These are phyloP conservation scores for Solanum chiquidenum DNA, from an alignment of 257 asterid genomes.

Conservation along the genomic window DNA sequence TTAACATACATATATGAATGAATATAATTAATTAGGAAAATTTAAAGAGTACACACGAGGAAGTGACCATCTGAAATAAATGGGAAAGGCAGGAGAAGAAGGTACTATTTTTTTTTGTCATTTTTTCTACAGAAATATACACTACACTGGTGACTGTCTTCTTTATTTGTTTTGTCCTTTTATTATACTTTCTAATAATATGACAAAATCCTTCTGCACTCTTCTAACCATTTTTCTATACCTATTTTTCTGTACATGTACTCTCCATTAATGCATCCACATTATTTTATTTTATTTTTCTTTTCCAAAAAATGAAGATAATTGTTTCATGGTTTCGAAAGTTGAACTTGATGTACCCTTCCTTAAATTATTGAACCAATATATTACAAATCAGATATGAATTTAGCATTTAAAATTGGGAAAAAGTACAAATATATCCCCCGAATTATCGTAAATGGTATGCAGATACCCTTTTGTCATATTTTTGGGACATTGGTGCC, in stretches of 20 bases:
- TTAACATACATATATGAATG: neutral
- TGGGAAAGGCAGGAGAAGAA: slow-evolving; percentile 9
- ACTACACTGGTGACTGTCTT: neutral
- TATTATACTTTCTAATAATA: neutral
- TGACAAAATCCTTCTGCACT: neutral
- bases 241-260: slow-evolving; percentile 4
- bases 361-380: too few relatives aligned
- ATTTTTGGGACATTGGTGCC: too few relatives aligned
- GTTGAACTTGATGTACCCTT: too few relatives aligned
- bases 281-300: too few relatives aligned
- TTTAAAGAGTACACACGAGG: slow-evolving; percentile 34
- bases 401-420: too few relatives aligned
- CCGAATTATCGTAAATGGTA: too few relatives aligned
- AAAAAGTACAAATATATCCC: too few relatives aligned
- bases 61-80: slow-evolving; percentile 31
- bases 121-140: neutral
- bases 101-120: slow-evolving; percentile 16
- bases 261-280: neutral
- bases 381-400: too few relatives aligned
- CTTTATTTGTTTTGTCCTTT: neutral
- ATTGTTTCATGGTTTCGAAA: too few relatives aligned
- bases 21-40: neutral
- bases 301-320: too few relatives aligned
- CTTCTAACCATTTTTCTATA: neutral
- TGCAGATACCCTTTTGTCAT: too few relatives aligned